Evolutionary conservation across 176 grass and related monocot genomes (phyloP).

Genomic region (Urochloa ruziziensis): DNA sequence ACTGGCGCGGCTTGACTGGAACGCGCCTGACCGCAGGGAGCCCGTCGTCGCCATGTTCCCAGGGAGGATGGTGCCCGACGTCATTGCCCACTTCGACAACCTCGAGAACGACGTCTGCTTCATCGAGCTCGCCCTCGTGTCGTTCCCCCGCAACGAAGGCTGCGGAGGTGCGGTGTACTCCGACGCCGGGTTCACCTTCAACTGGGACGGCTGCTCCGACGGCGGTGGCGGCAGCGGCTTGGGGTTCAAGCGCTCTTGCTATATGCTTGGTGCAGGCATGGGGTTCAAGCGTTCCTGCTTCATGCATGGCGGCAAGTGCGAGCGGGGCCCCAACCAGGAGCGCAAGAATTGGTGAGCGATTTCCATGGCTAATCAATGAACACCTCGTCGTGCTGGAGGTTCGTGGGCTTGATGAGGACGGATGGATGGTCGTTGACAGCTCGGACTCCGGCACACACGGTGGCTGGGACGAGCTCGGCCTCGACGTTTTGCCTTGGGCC

Average conservation of each 20-base stretch:
- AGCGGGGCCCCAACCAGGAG: too few species aligned
- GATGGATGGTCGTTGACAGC: too few species aligned
- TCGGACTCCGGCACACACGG: too few species aligned
- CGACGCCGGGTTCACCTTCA: conserved; percentile 54
- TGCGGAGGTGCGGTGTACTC: conserved; percentile 6
- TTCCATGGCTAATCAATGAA: too few species aligned
- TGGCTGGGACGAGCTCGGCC: too few species aligned
- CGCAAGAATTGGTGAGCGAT: too few species aligned
- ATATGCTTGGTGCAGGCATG: conserved; percentile 52
- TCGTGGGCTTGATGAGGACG: too few species aligned
- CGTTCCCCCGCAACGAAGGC: conserved; percentile 67
- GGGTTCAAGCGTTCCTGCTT: too few species aligned
- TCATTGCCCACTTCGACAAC: conserved; percentile 58
- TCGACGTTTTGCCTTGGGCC: too few species aligned
- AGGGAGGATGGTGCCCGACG: conserved; percentile 53
- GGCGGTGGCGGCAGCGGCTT: conserved; percentile 18
- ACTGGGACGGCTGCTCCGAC: conserved; percentile 69
- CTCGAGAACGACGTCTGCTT: conserved; percentile 78
- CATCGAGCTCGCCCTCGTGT: conserved; percentile 76
- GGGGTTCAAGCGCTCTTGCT: conserved; percentile 60
- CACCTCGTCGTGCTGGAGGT: too few species aligned
- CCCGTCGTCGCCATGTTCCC: conserved; percentile 58
- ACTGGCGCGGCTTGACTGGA: conserved; percentile 56
- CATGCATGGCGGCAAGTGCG: too few species aligned
- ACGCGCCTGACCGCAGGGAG: conserved; percentile 74